phyloP scores from a whole-genome alignment of 108 stramenopile species.

The Cyclotella sp. region DNA sequence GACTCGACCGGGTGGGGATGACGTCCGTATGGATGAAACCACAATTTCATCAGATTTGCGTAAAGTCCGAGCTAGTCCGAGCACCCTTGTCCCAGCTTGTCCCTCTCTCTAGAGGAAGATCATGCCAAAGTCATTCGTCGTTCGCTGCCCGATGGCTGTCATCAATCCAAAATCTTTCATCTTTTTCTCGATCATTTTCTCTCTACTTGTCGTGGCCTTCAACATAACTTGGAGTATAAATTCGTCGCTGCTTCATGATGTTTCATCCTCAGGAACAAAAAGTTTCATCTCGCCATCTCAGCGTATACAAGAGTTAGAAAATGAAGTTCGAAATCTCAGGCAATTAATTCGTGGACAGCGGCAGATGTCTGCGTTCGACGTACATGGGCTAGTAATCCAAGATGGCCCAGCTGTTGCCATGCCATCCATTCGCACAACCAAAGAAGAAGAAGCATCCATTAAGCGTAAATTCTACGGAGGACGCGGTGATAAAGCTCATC shows the following conservation, averaged over 20 bases:
- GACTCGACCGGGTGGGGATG: no score
- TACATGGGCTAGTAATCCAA: constrained; percentile 35
- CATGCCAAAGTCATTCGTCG: no score
- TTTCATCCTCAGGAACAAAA: neutral
- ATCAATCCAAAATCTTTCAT: neutral
- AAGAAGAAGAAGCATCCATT: constrained; percentile 42
- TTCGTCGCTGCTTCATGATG: neutral
- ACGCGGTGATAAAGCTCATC: constrained; percentile 67
- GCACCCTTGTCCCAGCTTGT: no score
- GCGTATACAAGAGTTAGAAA: neutral
- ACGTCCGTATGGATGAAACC: no score
- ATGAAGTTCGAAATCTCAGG: constrained; percentile 9
- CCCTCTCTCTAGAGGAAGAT: no score
- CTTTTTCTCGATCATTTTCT: neutral
- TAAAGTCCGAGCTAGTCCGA: no score
- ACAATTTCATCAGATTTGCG: no score
- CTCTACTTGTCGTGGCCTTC: neutral
- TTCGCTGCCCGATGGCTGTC: no score
- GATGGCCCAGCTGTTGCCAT: constrained; percentile 38
- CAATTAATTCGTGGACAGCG: neutral
- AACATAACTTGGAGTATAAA: constrained; percentile 4
- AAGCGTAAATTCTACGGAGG: constrained; percentile 68
- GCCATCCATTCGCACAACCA: constrained; percentile 44
- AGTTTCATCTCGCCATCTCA: neutral
- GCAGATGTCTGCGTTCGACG: neutral